Base-by-base conservation (phyloP, 805 yeast species). In the Wickerhamomyces bisporus region DNA sequence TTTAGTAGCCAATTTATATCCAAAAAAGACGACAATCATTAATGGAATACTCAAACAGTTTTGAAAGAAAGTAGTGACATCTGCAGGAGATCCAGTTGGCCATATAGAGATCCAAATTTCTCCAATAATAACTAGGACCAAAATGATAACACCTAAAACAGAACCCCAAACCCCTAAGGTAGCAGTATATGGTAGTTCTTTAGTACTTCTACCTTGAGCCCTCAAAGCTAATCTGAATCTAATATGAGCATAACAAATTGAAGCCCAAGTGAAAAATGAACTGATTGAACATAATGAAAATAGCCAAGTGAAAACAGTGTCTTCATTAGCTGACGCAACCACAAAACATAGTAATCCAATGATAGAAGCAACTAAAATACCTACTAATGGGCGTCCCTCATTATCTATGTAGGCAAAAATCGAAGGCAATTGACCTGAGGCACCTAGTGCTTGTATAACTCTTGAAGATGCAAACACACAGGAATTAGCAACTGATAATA, bases 81-180 rank as follows among this genome's bases (percentile, higher is more conserved):
- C 40, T 42, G 60, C 68, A 13, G 60, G 27, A 3, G 31, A 43
- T 5, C 75, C 73, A 31, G 75, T 52, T 35, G 89, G 89, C 66
- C 65, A 80, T 29, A 80, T 63, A 3, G 87, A 84, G 40, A 77
- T 68, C 83, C 86, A 83, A 64, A 83, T 79, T 58, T 81, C 85
- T 29, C 84, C 80, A 36, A 73, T 65, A 34, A 84, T 62, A 41
- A 82, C 72, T 38, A 78, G 60, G 30, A 66, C 35, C 57, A 76
- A 78, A 40, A 84, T 55, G 5, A 58, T 21, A 25, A 73, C 52
- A 35, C 87, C 87, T 43, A 68, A 62, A 34, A 55, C 52, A 3
- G 86, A 77, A 27, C 87, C 87, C 38, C 51, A 60, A 23, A 77
- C 51, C 36, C 89, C 89, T 25, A 71, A 63, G 42, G 73, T 76